phyloP scores from a whole-genome alignment of 495 filamentous ascomycete genomes.

The Aspergillus panamensis region DNA sequence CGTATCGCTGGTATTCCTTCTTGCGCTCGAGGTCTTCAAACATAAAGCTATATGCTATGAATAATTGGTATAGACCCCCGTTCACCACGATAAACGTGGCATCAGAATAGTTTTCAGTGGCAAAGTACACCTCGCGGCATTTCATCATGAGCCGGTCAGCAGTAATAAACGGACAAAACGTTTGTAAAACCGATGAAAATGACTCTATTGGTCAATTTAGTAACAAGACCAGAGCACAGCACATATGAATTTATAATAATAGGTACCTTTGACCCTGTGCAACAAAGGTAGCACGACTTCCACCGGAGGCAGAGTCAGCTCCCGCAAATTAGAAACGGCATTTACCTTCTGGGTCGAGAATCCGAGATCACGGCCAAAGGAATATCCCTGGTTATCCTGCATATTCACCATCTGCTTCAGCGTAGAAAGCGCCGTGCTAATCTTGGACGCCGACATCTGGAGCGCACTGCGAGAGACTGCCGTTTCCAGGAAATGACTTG shows the following conservation, averaged over 20 bases:
- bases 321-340: constrained; percentile 39
- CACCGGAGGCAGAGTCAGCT: constrained; percentile 55
- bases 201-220: constrained; percentile 22
- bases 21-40: constrained; percentile 26
- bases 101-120: constrained; percentile 53
- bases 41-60: constrained; percentile 46
- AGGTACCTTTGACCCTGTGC: constrained; percentile 46
- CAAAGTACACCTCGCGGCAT: constrained; percentile 58
- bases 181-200: constrained; percentile 25
- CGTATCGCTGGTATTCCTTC: constrained; percentile 40
- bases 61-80: constrained; percentile 53
- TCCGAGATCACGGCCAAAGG: constrained; percentile 38
- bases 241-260: too few species aligned
- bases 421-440: constrained; percentile 53
- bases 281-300: constrained; percentile 49
- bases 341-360: constrained; percentile 42
- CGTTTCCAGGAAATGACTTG: constrained; percentile 58
- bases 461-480: constrained; percentile 53
- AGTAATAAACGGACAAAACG: constrained; percentile 39
- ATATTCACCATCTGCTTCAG: constrained; percentile 56
- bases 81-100: constrained; percentile 55
- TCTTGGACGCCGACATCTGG: constrained; percentile 47
- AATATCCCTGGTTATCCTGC: constrained; percentile 38
- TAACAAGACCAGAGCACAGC: neutral
- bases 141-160: constrained; percentile 55